A percentile compares a stretch with the other conserved stretches of the same genome.
Conservation (phyloP, 2,329 filamentous ascomycete species). For the Diplodia scrobiculata region DNA sequence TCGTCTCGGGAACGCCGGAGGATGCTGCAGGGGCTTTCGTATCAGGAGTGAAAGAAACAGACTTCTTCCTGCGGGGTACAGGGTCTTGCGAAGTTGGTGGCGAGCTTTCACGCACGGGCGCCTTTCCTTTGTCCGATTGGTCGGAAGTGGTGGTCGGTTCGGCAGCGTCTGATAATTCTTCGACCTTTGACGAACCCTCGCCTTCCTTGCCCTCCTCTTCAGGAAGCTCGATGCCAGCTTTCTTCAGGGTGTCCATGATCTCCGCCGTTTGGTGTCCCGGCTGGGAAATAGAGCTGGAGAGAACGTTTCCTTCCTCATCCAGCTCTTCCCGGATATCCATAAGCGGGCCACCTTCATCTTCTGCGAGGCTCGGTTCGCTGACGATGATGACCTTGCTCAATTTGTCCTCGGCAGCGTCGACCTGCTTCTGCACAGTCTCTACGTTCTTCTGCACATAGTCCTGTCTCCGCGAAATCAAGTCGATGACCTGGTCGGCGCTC, state of each 20-base stretch:
- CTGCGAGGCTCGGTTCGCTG: slow-evolving; percentile 62
- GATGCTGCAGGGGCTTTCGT: slow-evolving; percentile 12
- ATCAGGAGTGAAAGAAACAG: slow-evolving; percentile 12
- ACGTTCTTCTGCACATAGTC: slow-evolving; percentile 90
- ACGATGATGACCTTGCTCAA: slow-evolving; percentile 64
- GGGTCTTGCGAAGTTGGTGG: not conserved
- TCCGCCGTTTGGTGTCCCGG: slow-evolving; percentile 69
- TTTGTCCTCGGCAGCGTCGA: slow-evolving; percentile 69
- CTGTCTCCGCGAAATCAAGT: slow-evolving; percentile 71
- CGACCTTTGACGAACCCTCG: not conserved
- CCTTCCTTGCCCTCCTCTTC: not conserved
- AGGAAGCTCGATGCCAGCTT: slow-evolving; percentile 63
- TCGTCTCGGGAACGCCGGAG: slow-evolving; percentile 25
- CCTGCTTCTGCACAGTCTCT: slow-evolving; percentile 69
- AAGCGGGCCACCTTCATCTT: slow-evolving; percentile 73
- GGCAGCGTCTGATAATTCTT: not conserved
- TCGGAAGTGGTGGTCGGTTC: not conserved
- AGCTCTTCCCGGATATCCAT: slow-evolving; percentile 91
- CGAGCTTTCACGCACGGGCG: not conserved
- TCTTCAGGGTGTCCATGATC: slow-evolving; percentile 71
- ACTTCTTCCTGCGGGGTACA: not conserved
- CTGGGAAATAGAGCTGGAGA: slow-evolving; percentile 57
- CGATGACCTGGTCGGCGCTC: slow-evolving; percentile 64
- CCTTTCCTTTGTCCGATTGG: not conserved
- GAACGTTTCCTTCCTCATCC: slow-evolving; percentile 84